These are phyloP conservation scores for Orbilia quercus DNA, from an alignment of 2,329 filamentous ascomycete genomes.

Conservation along the genomic window DNA sequence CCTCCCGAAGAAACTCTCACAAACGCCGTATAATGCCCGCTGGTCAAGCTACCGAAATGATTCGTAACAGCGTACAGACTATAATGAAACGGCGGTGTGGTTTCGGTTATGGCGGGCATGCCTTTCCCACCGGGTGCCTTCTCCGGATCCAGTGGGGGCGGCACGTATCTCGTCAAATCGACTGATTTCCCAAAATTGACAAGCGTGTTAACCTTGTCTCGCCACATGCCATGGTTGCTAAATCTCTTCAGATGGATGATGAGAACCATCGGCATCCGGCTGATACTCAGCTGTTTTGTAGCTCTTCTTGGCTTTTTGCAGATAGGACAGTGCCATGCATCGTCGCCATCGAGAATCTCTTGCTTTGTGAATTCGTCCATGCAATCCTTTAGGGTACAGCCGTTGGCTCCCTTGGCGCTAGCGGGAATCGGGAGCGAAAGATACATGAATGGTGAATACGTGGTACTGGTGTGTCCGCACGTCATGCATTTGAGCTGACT, in stretches of 20 bases:
- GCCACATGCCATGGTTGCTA: constrained; percentile 67
- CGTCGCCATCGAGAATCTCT: constrained; percentile 75
- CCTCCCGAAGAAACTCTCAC: constrained; percentile 80
- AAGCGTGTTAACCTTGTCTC: constrained; percentile 75
- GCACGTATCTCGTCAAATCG: constrained; percentile 71
- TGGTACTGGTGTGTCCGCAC: constrained; percentile 73
- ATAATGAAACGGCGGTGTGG: constrained; percentile 75
- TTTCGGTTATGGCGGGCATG: constrained; percentile 63
- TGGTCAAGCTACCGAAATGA: constrained; percentile 77
- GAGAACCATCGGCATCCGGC: constrained; percentile 80
- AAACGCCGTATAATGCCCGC: constrained; percentile 83
- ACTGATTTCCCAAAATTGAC: constrained; percentile 82
- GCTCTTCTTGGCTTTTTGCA: constrained; percentile 77
- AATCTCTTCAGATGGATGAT: constrained; percentile 82
- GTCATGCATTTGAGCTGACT: constrained; percentile 72
- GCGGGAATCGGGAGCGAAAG: constrained; percentile 66
- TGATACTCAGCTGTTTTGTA: constrained; percentile 78
- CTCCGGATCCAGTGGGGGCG: constrained; percentile 61
- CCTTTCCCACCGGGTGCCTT: constrained; percentile 60
- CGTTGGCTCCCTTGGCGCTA: constrained; percentile 58
- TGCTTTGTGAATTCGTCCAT: constrained; percentile 76
- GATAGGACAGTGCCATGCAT: constrained; percentile 77
- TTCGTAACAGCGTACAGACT: constrained; percentile 87
- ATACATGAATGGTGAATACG: constrained; percentile 70
- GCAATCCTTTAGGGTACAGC: constrained; percentile 70